Percentiles rank a stretch among this genome's conserved stretches.
Conservation (phyloP, 352 stramenopile genomes). For the Globisporangium spiculum region DNA sequence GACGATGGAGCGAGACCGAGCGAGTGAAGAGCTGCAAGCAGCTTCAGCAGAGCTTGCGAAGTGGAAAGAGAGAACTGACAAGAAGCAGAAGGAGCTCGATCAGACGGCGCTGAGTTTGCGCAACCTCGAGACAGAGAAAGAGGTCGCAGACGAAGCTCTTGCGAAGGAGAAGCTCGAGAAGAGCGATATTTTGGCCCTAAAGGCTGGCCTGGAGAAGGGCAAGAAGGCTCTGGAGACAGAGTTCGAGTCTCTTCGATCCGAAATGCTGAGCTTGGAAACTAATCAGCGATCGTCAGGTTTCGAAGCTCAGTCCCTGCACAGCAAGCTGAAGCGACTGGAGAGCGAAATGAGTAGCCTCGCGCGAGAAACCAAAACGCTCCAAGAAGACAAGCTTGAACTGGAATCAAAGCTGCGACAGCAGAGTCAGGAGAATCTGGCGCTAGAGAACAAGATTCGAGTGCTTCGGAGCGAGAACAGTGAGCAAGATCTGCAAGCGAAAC, state of each 20-base stretch:
- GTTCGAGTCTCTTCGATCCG: constrained; percentile 19
- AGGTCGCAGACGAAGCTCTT: constrained; percentile 23
- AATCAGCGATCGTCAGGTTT: constrained; percentile 14
- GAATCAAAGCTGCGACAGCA: constrained; percentile 24
- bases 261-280: constrained; percentile 25
- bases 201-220: constrained; percentile 22
- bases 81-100: constrained; percentile 37
- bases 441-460: constrained; percentile 28
- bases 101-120: constrained; percentile 18
- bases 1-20: constrained; percentile 21
- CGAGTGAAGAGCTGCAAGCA: constrained; percentile 20
- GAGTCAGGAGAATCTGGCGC: constrained; percentile 16
- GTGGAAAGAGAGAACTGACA: constrained; percentile 31
- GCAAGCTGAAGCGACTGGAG: constrained; percentile 34
- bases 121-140: constrained; percentile 30
- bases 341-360: constrained; percentile 23
- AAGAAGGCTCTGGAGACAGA: constrained; percentile 28
- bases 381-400: constrained; percentile 28
- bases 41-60: constrained; percentile 23
- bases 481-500: constrained; percentile 19
- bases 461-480: constrained; percentile 33
- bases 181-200: constrained; percentile 19
- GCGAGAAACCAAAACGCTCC: constrained; percentile 21
- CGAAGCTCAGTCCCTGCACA: constrained; percentile 30
- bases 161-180: constrained; percentile 28